Conservation (phyloP, 257 asterid species). For the Solanum appendiculatum region DNA sequence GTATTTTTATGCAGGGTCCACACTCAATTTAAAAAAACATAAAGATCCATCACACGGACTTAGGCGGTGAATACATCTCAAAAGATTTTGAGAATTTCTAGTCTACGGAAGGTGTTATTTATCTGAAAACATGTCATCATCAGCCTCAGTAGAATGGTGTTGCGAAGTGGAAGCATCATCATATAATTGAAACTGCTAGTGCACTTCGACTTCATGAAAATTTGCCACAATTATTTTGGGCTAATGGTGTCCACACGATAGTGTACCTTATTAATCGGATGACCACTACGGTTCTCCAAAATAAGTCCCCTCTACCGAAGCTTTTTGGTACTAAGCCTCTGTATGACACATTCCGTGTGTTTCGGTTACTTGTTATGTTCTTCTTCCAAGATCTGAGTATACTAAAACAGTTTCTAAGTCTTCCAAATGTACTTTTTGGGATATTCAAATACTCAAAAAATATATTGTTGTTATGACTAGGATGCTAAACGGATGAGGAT, state of each 20-base stretch:
- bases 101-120: background rate
- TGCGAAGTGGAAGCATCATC: background rate
- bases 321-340: background rate
- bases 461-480: no score
- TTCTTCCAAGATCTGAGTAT: no score
- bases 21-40: no score
- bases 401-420: no score
- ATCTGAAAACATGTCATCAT: background rate
- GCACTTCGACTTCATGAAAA: background rate
- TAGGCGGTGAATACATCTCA: background rate
- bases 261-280: no score
- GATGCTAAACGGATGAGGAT: no score
- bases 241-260: background rate
- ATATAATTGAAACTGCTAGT: background rate
- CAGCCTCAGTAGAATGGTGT: background rate
- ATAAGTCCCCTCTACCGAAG: background rate
- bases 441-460: no score
- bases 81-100: background rate
- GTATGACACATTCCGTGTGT: background rate
- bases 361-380: no score
- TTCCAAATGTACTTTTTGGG: no score
- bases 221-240: background rate
- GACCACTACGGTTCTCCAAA: background rate
- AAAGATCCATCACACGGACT: background rate
- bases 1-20: background rate